Base-by-base conservation (phyloP, 1,139 yeast species). In the Eremothecium cymbalariae region DNA sequence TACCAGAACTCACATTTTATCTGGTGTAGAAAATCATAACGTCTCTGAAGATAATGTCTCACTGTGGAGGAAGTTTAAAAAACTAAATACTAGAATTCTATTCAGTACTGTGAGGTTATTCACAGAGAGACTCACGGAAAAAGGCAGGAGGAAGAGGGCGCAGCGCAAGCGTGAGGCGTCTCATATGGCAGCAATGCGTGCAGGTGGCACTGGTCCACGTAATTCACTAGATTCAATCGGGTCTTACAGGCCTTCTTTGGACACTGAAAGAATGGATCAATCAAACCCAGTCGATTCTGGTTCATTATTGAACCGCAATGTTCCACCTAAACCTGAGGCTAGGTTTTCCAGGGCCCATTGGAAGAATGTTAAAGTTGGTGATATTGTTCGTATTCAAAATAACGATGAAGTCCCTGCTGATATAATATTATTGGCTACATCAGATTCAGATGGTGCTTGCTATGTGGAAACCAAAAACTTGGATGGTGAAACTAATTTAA, bases 331-430 rank as follows among this genome's bases (percentile, higher is more conserved):
- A 23, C 40, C 51, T 8, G 58, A 55, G 29, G 48, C 51, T 29
- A 64, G 64, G 35, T 88, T 88, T 63, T 70, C 70, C 36, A 79
- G 75, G 43, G 75, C 75, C 40, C 75, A 68, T 50, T 90, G 98
- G 98, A 90, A 90, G 59, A 83, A 76, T 51, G 80, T 88, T 28
- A 68, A 70, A 38, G 95, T 88, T 18, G 98, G 98, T 42, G 96
- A 88, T 52, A 70, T 86, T 46, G 75, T 90, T 31, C 73, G 95
- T 48, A 70, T 90, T 14, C 74, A 84, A 48, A 79, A 80, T 42
- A 81, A 90, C 55, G 96, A 88, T 57, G 94, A 85, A 60, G 76
- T 90, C 18, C 98, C 98, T 2, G 96, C 96, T 7, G 98, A 90
- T 63, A 60, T 88, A 23, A 69, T 85, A 12, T 63, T 88, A 19